Evolutionary conservation across 2,329 filamentous ascomycete genomes (phyloP).

Genomic region (Aspergillus felis): DNA sequence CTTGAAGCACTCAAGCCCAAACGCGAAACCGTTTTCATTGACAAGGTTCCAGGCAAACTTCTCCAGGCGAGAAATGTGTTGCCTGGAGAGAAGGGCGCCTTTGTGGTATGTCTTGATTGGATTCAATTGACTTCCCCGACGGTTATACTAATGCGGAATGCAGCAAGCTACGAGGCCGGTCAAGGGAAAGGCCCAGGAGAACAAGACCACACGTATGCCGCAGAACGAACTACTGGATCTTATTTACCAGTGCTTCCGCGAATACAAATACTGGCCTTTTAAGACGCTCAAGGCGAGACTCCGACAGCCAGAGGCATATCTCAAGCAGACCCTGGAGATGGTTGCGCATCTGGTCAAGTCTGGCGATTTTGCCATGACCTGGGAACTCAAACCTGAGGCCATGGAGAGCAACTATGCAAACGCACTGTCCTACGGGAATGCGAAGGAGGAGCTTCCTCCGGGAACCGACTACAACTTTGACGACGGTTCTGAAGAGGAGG

Average conservation of each 20-base stretch:
- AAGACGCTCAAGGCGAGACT: slow-evolving; percentile 73
- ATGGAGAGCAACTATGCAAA: slow-evolving; percentile 49
- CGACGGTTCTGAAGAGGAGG: slow-evolving; percentile 49
- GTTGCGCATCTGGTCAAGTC: slow-evolving; percentile 78
- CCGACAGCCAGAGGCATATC: slow-evolving; percentile 86
- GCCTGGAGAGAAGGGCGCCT: slow-evolving; percentile 38
- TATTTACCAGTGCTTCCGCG: slow-evolving; percentile 77
- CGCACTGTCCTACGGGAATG: slow-evolving; percentile 39
- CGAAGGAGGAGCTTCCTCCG: slow-evolving; percentile 51
- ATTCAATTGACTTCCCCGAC: neutral
- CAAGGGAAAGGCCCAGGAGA: slow-evolving; percentile 55
- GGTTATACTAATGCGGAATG: slow-evolving; percentile 20
- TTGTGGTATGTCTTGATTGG: slow-evolving; percentile 36
- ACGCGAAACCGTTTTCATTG: slow-evolving; percentile 51
- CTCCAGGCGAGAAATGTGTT: slow-evolving; percentile 57
- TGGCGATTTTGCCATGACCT: slow-evolving; percentile 80
- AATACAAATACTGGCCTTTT: slow-evolving; percentile 92
- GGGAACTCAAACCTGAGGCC: slow-evolving; percentile 73
- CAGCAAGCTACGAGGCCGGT: slow-evolving; percentile 52
- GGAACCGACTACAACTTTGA: slow-evolving; percentile 46
- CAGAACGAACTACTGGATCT: slow-evolving; percentile 82
- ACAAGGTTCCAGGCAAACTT: slow-evolving; percentile 44
- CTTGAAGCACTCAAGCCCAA: slow-evolving; percentile 59
- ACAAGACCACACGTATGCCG: slow-evolving; percentile 86
- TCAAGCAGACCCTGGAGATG: slow-evolving; percentile 78